Evolutionary conservation across 805 yeast species (phyloP).

Genomic region (Tetrapisispora namnaoensis): DNA sequence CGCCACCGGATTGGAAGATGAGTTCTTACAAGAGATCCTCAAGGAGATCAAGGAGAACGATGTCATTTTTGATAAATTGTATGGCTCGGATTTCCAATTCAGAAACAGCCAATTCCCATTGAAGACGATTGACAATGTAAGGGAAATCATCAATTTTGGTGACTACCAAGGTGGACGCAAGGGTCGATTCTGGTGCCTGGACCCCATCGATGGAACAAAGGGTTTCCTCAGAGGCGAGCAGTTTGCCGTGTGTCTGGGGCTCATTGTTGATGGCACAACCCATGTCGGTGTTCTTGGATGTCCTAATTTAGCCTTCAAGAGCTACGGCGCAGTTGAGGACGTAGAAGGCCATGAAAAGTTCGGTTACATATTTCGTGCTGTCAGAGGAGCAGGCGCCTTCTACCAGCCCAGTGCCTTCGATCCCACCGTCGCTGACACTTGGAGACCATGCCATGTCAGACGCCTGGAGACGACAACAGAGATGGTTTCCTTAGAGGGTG

Average conservation of each 20-base stretch:
- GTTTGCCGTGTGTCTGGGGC: conserved; percentile 89
- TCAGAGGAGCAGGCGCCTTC: conserved; percentile 29
- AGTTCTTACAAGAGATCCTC: conserved; percentile 43
- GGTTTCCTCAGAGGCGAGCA: conserved; percentile 95
- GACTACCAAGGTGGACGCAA: conserved; percentile 63
- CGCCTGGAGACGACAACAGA: conserved; percentile 13
- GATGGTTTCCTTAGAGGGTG: conserved; percentile 55
- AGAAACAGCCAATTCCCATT: conserved; percentile 27
- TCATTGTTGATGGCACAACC: conserved; percentile 77
- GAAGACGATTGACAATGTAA: conserved; percentile 38
- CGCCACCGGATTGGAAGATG: conserved; percentile 52
- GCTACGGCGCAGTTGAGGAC: conserved; percentile 28
- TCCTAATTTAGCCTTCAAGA: conserved; percentile 59
- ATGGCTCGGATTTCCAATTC: conserved; percentile 11
- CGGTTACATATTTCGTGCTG: conserved; percentile 29
- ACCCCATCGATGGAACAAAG: conserved; percentile 97
- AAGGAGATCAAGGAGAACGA: conserved; percentile 49
- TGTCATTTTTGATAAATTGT: conserved; percentile 29
- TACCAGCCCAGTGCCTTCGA: conserved; percentile 22
- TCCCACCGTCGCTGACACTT: conserved; percentile 16
- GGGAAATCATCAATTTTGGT: conserved; percentile 68
- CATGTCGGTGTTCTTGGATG: conserved; percentile 92
- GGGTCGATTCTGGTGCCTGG: conserved; percentile 93
- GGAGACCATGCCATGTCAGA: conserved; percentile 50
- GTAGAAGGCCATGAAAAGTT: conserved; percentile 23